A percentile compares a stretch with the other conserved stretches of the same genome.
Evolutionary conservation across 768 basidiomycete species (phyloP).

Genomic region (Leucosporidium scottii): DNA sequence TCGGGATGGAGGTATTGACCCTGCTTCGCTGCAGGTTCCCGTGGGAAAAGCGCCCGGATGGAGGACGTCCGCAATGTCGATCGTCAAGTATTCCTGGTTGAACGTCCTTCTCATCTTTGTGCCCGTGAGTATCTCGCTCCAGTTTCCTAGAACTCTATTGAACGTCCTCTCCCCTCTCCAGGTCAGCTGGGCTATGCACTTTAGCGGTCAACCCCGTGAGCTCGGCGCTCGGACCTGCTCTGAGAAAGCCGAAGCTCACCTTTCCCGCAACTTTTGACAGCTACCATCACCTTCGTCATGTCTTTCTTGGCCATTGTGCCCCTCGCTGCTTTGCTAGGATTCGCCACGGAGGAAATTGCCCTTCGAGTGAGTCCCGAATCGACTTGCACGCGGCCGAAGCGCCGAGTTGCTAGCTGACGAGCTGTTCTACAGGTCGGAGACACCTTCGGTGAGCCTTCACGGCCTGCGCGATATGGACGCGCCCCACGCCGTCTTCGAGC

Average conservation of each 20-base stretch:
- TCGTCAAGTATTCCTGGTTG: slow-evolving; percentile 32
- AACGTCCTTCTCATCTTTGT: slow-evolving; percentile 36
- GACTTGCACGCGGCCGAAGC: too few relatives aligned
- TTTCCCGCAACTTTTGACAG: too few relatives aligned
- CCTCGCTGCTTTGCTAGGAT: slow-evolving; percentile 71
- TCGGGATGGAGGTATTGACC: too few relatives aligned
- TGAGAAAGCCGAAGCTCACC: too few relatives aligned
- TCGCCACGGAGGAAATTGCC: too few relatives aligned
- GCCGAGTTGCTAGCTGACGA: slow-evolving; percentile 65
- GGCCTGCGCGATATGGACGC: neutral
- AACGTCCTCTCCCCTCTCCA: neutral
- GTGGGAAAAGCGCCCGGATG: slow-evolving; percentile 20
- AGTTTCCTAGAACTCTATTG: neutral
- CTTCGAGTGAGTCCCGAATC: too few relatives aligned
- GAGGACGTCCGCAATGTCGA: slow-evolving; percentile 16
- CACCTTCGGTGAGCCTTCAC: slow-evolving; percentile 2
- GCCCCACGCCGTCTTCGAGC: slow-evolving; percentile 52
- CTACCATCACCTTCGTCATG: slow-evolving; percentile 46
- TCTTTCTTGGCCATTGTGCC: slow-evolving; percentile 78
- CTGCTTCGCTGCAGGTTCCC: neutral
- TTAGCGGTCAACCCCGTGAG: slow-evolving; percentile 13
- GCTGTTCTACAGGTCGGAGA: slow-evolving; percentile 66
- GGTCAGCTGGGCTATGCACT: slow-evolving; percentile 33
- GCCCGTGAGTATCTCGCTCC: slow-evolving; percentile 10
- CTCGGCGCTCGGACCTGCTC: too few relatives aligned